Percentiles rank a stretch among this genome's conserved stretches.
Conservation (phyloP, 192 early-diverging fungal genomes). For the Linnemannia zychae region DNA sequence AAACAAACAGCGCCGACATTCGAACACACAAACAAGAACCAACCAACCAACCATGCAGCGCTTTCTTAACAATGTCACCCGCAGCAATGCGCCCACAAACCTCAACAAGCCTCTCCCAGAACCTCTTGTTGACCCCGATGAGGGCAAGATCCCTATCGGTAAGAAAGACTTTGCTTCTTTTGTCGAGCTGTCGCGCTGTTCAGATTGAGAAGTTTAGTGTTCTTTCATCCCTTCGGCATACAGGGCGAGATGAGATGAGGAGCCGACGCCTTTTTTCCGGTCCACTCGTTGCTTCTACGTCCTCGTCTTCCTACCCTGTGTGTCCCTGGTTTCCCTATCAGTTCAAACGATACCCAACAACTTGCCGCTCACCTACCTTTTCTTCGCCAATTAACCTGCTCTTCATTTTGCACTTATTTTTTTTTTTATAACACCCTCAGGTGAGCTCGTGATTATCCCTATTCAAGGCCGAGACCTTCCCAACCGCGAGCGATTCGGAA, state of each 20-base stretch:
- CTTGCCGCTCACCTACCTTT: background rate
- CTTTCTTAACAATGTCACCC: slow-evolving; percentile 19
- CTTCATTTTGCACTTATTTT: background rate
- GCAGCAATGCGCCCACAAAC: slow-evolving; percentile 18
- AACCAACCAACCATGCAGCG: slow-evolving; percentile 32
- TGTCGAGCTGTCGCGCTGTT: too few relatives aligned
- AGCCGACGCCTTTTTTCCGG: too few relatives aligned
- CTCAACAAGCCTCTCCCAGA: slow-evolving; percentile 56
- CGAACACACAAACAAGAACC: background rate
- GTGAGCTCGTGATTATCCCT: slow-evolving; percentile 51
- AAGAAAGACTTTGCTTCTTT: background rate
- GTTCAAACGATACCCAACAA: background rate
- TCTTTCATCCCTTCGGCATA: too few relatives aligned
- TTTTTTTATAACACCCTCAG: slow-evolving; percentile 2
- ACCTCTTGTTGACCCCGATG: slow-evolving; percentile 52
- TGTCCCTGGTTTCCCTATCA: too few relatives aligned
- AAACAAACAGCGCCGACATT: background rate
- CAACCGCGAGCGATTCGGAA: slow-evolving; percentile 60
- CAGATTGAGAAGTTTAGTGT: background rate
- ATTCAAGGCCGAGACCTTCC: slow-evolving; percentile 54
- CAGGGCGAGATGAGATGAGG: too few relatives aligned
- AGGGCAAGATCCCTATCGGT: slow-evolving; percentile 55
- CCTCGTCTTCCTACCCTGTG: too few relatives aligned
- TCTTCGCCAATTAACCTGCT: background rate
- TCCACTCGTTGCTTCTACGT: too few relatives aligned